These are phyloP conservation scores for Xylaria multiplex DNA, from an alignment of 2,329 filamentous ascomycete species.

Conservation along the genomic window DNA sequence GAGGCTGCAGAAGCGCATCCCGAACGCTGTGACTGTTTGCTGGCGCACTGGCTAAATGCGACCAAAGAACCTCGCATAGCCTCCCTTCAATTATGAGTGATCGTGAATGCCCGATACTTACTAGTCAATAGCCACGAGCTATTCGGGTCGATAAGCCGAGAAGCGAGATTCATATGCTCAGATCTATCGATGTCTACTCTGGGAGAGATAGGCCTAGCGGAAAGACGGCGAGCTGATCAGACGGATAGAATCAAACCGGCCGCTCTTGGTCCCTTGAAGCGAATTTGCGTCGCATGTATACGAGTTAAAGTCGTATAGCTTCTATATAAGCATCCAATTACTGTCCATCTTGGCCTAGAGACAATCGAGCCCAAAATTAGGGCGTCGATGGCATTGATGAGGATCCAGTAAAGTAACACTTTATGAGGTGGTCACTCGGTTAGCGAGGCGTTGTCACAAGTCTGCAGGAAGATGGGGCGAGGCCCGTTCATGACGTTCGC, in stretches of 20 bases:
- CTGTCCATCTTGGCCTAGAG: neutral
- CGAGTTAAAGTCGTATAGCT: constrained; percentile 1
- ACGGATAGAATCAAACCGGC: neutral
- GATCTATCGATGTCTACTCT: neutral
- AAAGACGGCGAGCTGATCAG: neutral
- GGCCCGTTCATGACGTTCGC: constrained; percentile 23
- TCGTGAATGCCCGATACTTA: constrained; percentile 6
- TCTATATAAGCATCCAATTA: constrained; percentile 3
- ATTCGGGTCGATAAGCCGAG: constrained; percentile 26
- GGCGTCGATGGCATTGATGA: constrained; percentile 12
- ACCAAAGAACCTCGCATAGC: constrained; percentile 31
- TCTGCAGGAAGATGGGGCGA: constrained; percentile 27
- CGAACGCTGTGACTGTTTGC: constrained; percentile 31
- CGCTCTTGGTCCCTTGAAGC: neutral
- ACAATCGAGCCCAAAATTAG: neutral
- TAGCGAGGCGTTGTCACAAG: constrained; percentile 30
- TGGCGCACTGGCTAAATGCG: constrained; percentile 35
- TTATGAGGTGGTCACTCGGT: constrained; percentile 17
- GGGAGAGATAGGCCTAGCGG: neutral
- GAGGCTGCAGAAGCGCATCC: constrained; percentile 40
- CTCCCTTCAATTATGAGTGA: constrained; percentile 7
- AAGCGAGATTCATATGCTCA: constrained; percentile 9
- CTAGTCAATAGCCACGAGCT: constrained; percentile 10
- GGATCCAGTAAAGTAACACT: constrained; percentile 2
- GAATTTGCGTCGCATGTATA: constrained; percentile 1